These are phyloP conservation scores for Elongisporangium anandrum DNA, from an alignment of 352 stramenopile genomes.

Conservation along the genomic window DNA sequence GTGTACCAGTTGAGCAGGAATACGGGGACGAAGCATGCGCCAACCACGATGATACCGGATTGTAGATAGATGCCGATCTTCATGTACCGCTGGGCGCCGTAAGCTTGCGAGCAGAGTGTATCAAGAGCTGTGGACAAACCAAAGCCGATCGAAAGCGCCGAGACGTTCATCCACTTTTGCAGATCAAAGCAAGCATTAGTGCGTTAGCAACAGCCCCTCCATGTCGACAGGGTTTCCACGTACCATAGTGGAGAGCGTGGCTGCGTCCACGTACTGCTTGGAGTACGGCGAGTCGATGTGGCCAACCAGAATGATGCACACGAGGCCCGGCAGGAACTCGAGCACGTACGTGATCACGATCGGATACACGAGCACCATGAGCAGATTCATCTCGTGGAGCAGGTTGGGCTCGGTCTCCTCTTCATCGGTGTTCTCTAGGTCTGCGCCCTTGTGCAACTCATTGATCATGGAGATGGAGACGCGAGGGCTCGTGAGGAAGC, in stretches of 20 bases:
- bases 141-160: constrained; percentile 53
- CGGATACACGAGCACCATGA: too few species aligned
- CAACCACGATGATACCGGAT: constrained; percentile 52
- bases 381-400: too few species aligned
- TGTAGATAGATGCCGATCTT: constrained; percentile 83
- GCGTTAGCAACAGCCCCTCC: background rate
- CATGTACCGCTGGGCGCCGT: constrained; percentile 42
- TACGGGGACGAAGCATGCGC: constrained; percentile 33
- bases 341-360: too few species aligned
- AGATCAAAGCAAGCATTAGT: background rate
- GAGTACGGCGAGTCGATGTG: constrained; percentile 54
- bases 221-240: background rate
- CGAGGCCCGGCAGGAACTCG: too few species aligned
- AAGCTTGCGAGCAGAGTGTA: constrained; percentile 70
- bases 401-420: too few species aligned
- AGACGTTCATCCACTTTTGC: constrained; percentile 79
- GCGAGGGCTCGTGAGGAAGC: too few species aligned
- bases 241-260: constrained; percentile 50
- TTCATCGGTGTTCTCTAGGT: too few species aligned
- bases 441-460: too few species aligned
- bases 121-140: constrained; percentile 68
- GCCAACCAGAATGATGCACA: constrained; percentile 30
- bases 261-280: constrained; percentile 55
- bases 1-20: constrained; percentile 56
- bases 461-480: too few species aligned